Conservation (phyloP, 805 yeast species). For the Saturnispora halmiae region DNA sequence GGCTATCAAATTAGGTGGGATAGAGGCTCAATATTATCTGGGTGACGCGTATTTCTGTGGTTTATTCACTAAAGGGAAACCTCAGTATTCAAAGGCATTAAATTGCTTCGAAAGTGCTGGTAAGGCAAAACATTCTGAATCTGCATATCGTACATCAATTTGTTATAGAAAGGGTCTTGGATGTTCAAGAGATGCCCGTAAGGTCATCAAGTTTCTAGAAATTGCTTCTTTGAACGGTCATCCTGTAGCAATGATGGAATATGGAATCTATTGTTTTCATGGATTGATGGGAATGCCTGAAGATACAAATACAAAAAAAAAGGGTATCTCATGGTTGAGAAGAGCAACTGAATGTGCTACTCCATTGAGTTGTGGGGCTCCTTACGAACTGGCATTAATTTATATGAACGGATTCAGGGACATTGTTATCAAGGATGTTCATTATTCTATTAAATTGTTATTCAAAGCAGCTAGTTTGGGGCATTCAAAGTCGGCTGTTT, state of each 20-base stretch:
- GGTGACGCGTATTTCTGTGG: conserved; percentile 89
- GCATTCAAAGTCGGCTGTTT: conserved; percentile 68
- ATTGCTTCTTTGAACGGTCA: conserved; percentile 87
- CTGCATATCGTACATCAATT: conserved; percentile 83
- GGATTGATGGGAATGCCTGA: conserved; percentile 73
- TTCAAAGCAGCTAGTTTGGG: conserved; percentile 86
- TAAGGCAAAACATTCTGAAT: conserved; percentile 85
- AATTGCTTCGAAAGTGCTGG: conserved; percentile 79
- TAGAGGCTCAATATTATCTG: conserved; percentile 84
- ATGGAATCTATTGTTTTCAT: conserved; percentile 80
- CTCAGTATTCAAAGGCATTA: conserved; percentile 72
- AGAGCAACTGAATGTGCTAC: conserved; percentile 81
- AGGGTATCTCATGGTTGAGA: conserved; percentile 87
- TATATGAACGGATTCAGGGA: conserved; percentile 80
- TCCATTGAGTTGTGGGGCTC: conserved; percentile 85
- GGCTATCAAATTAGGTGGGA: conserved; percentile 29
- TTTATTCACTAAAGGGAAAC: conserved; percentile 53
- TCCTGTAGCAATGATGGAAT: conserved; percentile 92
- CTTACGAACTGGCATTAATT: conserved; percentile 82
- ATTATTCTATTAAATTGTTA: conserved; percentile 78
- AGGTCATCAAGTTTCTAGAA: conserved; percentile 72
- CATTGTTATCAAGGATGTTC: conserved; percentile 71
- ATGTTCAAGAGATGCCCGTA: conserved; percentile 76
- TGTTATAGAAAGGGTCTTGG: conserved; percentile 95
- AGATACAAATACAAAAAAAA: conserved; percentile 61